Evolutionary conservation across 1,139 yeast species (phyloP).

Genomic region (Taphrina populina): DNA sequence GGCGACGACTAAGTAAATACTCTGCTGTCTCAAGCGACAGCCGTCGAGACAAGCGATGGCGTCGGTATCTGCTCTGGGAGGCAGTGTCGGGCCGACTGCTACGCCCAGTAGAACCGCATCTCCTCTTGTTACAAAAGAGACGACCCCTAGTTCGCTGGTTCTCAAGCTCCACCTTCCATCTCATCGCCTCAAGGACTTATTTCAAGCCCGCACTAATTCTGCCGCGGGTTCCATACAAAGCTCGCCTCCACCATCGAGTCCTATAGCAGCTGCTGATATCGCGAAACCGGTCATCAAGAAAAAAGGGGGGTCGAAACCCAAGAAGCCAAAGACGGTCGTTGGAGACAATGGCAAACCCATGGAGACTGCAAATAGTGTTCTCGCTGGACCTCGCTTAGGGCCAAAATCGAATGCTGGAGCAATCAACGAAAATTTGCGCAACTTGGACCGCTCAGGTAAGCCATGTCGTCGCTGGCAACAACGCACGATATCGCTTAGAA

Average conservation of each 20-base stretch:
- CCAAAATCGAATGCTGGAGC: slow-evolving; percentile 40
- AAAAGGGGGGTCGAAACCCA: slow-evolving; percentile 17
- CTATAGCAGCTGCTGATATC: neutral
- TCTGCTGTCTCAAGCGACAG: no score
- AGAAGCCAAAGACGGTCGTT: slow-evolving; percentile 16
- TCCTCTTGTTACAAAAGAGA: slow-evolving; percentile 3
- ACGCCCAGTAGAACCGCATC: neutral
- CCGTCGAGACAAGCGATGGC: no score
- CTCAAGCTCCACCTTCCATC: slow-evolving; percentile 14
- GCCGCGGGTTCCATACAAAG: slow-evolving; percentile 10
- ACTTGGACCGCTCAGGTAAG: slow-evolving; percentile 53
- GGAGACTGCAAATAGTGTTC: neutral
- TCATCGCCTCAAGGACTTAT: slow-evolving; percentile 9
- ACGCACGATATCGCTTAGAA: slow-evolving; percentile 50
- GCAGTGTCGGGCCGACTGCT: no score
- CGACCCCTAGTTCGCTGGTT: slow-evolving; percentile 15
- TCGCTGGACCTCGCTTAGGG: slow-evolving; percentile 37
- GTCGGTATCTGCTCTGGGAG: no score
- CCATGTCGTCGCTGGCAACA: slow-evolving; percentile 54
- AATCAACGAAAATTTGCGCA: slow-evolving; percentile 39
- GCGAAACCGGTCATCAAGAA: slow-evolving; percentile 6
- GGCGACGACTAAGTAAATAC: neutral
- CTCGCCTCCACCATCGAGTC: slow-evolving; percentile 23
- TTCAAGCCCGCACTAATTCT: neutral
- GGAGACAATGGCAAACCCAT: slow-evolving; percentile 19